Conservation (phyloP, 2,329 filamentous ascomycete species). For the Seiridium cupressi region DNA sequence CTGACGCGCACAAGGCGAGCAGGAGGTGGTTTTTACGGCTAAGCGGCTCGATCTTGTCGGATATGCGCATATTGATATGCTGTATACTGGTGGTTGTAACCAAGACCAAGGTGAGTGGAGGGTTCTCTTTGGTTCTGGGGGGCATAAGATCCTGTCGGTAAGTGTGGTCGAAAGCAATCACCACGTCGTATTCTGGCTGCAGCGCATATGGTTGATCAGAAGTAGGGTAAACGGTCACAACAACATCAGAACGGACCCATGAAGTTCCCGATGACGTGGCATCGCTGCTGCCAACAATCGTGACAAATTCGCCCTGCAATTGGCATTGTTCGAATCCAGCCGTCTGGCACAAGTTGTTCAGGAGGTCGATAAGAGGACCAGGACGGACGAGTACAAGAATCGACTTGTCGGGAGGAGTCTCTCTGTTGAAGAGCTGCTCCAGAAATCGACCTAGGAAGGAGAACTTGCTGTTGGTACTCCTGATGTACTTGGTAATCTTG, state of each 20-base stretch:
- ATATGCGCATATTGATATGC: constrained; percentile 50
- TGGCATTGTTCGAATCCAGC: constrained; percentile 9
- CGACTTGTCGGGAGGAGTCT: constrained; percentile 33
- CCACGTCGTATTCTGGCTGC: constrained; percentile 40
- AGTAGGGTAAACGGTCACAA: constrained; percentile 42
- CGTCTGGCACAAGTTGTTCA: constrained; percentile 40
- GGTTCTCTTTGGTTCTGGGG: constrained; percentile 20
- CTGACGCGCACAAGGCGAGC: constrained; percentile 27
- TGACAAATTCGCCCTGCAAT: neutral
- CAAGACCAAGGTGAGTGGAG: constrained; percentile 47
- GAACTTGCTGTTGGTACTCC: constrained; percentile 59
- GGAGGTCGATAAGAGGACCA: constrained; percentile 47
- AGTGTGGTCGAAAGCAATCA: constrained; percentile 54
- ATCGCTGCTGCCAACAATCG: neutral
- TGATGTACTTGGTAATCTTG: constrained; percentile 50
- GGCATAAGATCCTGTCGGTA: constrained; percentile 35
- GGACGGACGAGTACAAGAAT: constrained; percentile 54
- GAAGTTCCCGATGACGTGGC: neutral
- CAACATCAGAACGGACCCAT: constrained; percentile 10
- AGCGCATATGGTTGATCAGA: constrained; percentile 34
- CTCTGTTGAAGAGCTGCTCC: constrained; percentile 35
- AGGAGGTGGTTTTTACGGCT: constrained; percentile 48
- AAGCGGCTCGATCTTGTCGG: constrained; percentile 33
- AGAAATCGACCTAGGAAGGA: constrained; percentile 58
- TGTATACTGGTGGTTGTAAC: constrained; percentile 53